Conservation (phyloP, 108 stramenopile genomes). For the Fistulifera solaris region DNA sequence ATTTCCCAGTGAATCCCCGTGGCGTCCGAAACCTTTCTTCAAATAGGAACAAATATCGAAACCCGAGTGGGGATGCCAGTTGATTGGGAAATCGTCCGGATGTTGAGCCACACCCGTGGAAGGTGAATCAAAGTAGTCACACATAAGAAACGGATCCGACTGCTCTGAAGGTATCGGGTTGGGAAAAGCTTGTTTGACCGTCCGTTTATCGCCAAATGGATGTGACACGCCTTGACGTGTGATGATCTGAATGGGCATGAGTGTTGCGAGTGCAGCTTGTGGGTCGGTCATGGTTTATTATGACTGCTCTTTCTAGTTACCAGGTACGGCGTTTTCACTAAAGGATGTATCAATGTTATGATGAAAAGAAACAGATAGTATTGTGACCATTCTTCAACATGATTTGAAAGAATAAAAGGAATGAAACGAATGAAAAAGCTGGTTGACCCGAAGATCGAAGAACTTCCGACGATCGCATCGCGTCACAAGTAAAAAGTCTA, state of each 20-base stretch:
- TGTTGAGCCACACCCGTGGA: slow-evolving; percentile 14
- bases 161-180: slow-evolving; percentile 20
- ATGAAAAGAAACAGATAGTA: too few relatives aligned
- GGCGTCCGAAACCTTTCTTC: slow-evolving; percentile 27
- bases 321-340: too few relatives aligned
- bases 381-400: too few relatives aligned
- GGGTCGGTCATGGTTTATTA: too few relatives aligned
- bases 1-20: slow-evolving; percentile 45
- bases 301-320: too few relatives aligned
- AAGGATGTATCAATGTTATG: too few relatives aligned
- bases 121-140: slow-evolving; percentile 37
- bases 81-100: slow-evolving; percentile 40
- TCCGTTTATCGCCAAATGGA: slow-evolving; percentile 43
- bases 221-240: slow-evolving; percentile 30
- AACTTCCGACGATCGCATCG: too few relatives aligned
- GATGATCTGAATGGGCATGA: slow-evolving; percentile 23
- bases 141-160: slow-evolving; percentile 55
- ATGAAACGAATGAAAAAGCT: too few relatives aligned
- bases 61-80: slow-evolving; percentile 54
- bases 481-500: too few relatives aligned
- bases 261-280: not conserved
- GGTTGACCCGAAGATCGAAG: too few relatives aligned
- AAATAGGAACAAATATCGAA: slow-evolving; percentile 45
- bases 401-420: too few relatives aligned
- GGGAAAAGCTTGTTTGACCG: slow-evolving; percentile 50